phyloP scores from a whole-genome alignment of 306 rosid genomes.

The Cercis canadensis region DNA sequence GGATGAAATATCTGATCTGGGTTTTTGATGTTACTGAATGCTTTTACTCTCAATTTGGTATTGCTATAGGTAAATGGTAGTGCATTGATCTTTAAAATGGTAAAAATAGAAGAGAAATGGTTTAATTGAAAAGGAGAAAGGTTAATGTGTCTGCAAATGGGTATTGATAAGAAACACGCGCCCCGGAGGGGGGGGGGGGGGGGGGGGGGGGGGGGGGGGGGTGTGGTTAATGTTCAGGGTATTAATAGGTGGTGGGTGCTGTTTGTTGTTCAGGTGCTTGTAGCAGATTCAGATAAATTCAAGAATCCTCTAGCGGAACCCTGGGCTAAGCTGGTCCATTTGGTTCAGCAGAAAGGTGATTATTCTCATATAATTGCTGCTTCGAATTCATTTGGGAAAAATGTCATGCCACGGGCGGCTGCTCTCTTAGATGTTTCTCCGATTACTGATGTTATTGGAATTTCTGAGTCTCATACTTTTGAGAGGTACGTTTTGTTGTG shows the following conservation, averaged over 20 bases:
- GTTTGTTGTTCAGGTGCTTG: slow-evolving; percentile 68
- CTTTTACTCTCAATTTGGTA: not conserved
- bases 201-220: too few species aligned
- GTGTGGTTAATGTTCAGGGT: not conserved
- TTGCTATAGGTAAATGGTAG: not conserved
- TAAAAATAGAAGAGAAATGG: not conserved
- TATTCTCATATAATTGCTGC: slow-evolving; percentile 81
- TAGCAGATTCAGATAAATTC: slow-evolving; percentile 81
- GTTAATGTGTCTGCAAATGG: not conserved
- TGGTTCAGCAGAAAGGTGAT: slow-evolving; percentile 74
- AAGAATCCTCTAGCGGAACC: slow-evolving; percentile 76
- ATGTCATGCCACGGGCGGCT: slow-evolving; percentile 80
- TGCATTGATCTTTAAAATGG: slow-evolving; percentile 21
- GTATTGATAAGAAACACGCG: not conserved
- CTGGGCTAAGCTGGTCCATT: slow-evolving; percentile 83
- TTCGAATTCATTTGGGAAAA: slow-evolving; percentile 85
- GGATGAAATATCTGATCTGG: not conserved
- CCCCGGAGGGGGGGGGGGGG: too few species aligned
- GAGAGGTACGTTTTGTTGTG: slow-evolving; percentile 61
- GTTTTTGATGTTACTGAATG: not conserved
- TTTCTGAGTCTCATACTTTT: slow-evolving; percentile 66
- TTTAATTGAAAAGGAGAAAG: slow-evolving; percentile 11
- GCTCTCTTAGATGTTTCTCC: slow-evolving; percentile 92
- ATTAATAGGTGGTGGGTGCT: slow-evolving; percentile 34
- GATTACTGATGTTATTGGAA: slow-evolving; percentile 70